A percentile compares a stretch with the other conserved stretches of the same genome.
These are phyloP conservation scores for Paecilomyces formosus DNA, from an alignment of 2,329 filamentous ascomycete species.

Conservation along the genomic window DNA sequence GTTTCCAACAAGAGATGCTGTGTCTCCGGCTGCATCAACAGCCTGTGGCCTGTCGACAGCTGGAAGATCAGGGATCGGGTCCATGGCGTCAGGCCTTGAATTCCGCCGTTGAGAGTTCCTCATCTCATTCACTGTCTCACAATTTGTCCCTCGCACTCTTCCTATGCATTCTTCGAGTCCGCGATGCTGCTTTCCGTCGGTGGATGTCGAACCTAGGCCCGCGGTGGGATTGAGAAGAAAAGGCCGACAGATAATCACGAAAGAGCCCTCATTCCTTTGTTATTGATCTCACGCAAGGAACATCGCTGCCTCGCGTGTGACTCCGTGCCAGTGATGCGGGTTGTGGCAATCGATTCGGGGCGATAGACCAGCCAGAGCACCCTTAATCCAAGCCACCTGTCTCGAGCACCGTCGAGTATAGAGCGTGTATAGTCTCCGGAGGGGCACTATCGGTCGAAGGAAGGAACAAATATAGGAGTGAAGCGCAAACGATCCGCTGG, in stretches of 20 bases:
- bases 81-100: not conserved
- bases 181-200: not conserved
- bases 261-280: slow-evolving; percentile 25
- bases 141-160: slow-evolving; percentile 4
- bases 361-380: slow-evolving; percentile 27
- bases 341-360: slow-evolving; percentile 6
- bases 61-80: not conserved
- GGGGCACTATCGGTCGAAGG: not conserved
- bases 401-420: not conserved
- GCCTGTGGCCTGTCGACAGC: too few species aligned
- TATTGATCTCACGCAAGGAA: slow-evolving; percentile 9
- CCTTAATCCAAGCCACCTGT: slow-evolving; percentile 11
- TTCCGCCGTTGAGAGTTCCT: not conserved
- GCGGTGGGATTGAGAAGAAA: not conserved
- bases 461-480: not conserved
- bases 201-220: not conserved
- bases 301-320: slow-evolving; percentile 11
- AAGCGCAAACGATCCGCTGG: not conserved
- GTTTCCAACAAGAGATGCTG: not conserved
- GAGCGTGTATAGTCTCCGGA: not conserved
- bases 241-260: slow-evolving; percentile 18
- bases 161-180: not conserved
- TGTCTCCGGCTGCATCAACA: not conserved
- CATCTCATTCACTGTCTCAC: slow-evolving; percentile 1
- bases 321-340: slow-evolving; percentile 21